A percentile compares a stretch with the other conserved stretches of the same genome.
Evolutionary conservation across 164 flowering plant genomes (phyloP).

Genomic region (Brasenia schreberi): DNA sequence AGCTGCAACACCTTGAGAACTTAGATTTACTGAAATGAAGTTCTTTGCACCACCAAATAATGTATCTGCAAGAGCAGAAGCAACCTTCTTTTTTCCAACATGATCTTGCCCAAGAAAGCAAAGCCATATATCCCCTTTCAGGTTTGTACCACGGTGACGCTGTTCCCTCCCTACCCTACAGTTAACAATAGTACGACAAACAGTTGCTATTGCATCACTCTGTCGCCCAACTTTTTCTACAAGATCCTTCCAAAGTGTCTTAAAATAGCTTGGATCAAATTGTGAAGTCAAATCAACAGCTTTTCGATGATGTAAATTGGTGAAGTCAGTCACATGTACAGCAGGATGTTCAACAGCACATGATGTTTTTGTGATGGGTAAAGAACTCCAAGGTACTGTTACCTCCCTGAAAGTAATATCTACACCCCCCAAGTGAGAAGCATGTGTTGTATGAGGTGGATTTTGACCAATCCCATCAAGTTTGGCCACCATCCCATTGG

Average conservation of each 20-base stretch:
- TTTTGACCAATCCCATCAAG: constrained; percentile 9
- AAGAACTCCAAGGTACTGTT: background rate
- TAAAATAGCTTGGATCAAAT: constrained; percentile 33
- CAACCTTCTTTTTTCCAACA: constrained; percentile 48
- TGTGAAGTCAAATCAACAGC: constrained; percentile 12
- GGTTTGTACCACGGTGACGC: constrained; percentile 22
- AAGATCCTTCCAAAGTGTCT: constrained; percentile 37
- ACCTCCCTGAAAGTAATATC: background rate
- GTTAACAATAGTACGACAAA: constrained; percentile 35
- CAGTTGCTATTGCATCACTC: constrained; percentile 35
- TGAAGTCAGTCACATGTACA: background rate
- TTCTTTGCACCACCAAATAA: constrained; percentile 40
- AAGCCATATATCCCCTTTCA: constrained; percentile 61
- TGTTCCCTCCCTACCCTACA: constrained; percentile 25
- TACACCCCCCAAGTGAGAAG: background rate
- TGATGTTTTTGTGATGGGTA: background rate
- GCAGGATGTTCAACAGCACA: background rate
- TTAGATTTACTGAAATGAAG: constrained; percentile 40
- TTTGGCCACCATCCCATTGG: constrained; percentile 15
- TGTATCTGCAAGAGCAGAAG: constrained; percentile 61
- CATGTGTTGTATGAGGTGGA: background rate
- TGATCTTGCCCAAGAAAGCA: constrained; percentile 64
- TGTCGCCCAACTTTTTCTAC: constrained; percentile 48
- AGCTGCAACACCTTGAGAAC: constrained; percentile 20
- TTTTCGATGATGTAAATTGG: constrained; percentile 3